Evolutionary conservation across 2,329 filamentous ascomycete genomes (phyloP).

Genomic region (Juglanconis sp.): DNA sequence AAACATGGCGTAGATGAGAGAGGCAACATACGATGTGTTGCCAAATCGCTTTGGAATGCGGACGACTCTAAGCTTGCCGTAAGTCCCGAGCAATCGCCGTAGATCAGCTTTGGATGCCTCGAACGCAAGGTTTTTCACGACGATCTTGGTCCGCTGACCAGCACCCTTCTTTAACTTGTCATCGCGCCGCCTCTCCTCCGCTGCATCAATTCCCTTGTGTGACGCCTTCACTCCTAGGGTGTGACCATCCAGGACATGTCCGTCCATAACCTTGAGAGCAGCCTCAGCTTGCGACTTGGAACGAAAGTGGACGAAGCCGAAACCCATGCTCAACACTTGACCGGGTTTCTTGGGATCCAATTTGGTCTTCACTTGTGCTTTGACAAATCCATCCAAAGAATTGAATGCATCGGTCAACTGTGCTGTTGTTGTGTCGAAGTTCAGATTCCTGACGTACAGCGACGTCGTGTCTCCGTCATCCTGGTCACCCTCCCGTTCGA

Average conservation of each 20-base stretch:
- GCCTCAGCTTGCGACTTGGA: slow-evolving; percentile 74
- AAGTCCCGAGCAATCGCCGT: slow-evolving; percentile 77
- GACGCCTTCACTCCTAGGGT: slow-evolving; percentile 81
- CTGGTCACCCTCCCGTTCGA: slow-evolving; percentile 53
- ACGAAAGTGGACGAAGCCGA: slow-evolving; percentile 89
- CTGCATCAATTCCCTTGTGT: slow-evolving; percentile 82
- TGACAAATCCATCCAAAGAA: slow-evolving; percentile 81
- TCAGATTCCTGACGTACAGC: slow-evolving; percentile 89
- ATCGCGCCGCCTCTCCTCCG: slow-evolving; percentile 78
- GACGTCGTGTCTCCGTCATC: slow-evolving; percentile 68
- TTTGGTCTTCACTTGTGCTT: slow-evolving; percentile 89
- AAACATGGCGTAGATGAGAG: background rate
- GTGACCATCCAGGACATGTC: slow-evolving; percentile 81
- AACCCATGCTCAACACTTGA: slow-evolving; percentile 92
- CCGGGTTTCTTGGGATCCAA: slow-evolving; percentile 86
- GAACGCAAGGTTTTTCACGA: slow-evolving; percentile 98
- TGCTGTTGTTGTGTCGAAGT: slow-evolving; percentile 81
- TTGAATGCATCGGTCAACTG: slow-evolving; percentile 74
- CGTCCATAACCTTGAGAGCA: slow-evolving; percentile 83
- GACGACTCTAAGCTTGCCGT: slow-evolving; percentile 88
- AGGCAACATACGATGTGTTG: slow-evolving; percentile 53
- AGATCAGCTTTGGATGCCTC: slow-evolving; percentile 93
- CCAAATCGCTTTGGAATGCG: slow-evolving; percentile 95
- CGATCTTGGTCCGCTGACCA: slow-evolving; percentile 79
- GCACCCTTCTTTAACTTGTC: slow-evolving; percentile 80